Base-by-base conservation (phyloP, 768 basidiomycete species). In the Mycena rosella region DNA sequence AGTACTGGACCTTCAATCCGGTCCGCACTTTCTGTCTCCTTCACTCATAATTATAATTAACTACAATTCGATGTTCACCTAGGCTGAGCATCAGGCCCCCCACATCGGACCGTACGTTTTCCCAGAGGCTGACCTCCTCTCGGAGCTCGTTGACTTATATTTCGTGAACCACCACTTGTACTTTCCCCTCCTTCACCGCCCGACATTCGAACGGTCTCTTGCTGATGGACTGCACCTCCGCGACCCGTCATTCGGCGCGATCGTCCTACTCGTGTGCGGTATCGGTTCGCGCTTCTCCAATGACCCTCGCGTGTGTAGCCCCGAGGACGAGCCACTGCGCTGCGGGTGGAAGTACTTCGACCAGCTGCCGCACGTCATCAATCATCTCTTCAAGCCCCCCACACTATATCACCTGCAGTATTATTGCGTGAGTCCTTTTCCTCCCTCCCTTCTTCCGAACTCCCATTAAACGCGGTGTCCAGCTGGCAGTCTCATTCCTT, bases 251-350 rank as follows among this genome's bases (percentile, higher is more conserved):
- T 94, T 96, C 73, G 87, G 83, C 0, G 78, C 85, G 1, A 83
- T 87, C 0, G 85, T 93, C 32, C 81, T 95, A 3, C 82, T 93
- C 3, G 86, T 94, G 0, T 94, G 91, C 73, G 93, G 94, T 0
- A 80, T 88, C 26, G 94, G 85, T 3, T 80, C 91, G 0, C 84
- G 91, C 53, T 82, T 76, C 67, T 84, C 84, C 11, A 80, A 89
- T 30, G 91, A 95, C 72, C 83, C 81, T 0, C 80, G 91, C 14
- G 87, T 89, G 14, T 9, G 10, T 7, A 26, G 7, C 24, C 14
- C 47, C 11, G 47, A 27, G 7, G 24, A 29, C 14, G 65, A 60
- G 3, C 59, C 78, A 20, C 74, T 73, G 29, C 88, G 88, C 3
- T 79, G 82, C 3, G 90, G 89, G 0, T 92, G 89, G 89, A 86